These are phyloP conservation scores for Hygrophorus russula DNA, from an alignment of 768 basidiomycete genomes.

Conservation along the genomic window DNA sequence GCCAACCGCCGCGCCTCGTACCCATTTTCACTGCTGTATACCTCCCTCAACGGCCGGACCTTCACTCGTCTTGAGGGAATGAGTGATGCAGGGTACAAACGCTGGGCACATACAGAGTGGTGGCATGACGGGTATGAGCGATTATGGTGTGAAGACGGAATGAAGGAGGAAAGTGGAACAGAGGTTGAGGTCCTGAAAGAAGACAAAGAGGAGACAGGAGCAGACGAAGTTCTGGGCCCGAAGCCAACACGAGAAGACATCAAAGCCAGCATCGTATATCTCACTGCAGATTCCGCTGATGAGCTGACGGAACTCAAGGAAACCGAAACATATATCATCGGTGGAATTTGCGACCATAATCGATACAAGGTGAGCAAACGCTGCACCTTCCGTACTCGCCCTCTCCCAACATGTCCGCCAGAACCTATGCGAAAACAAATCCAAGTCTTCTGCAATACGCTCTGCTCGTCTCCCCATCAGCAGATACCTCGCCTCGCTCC, in stretches of 20 bases:
- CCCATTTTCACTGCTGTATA: slow-evolving; percentile 71
- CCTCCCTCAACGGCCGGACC: slow-evolving; percentile 69
- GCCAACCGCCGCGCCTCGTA: slow-evolving; percentile 62
- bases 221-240: neutral
- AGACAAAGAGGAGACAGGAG: neutral
- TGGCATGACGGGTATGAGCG: slow-evolving; percentile 65
- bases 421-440: slow-evolving; percentile 87
- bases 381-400: slow-evolving; percentile 6
- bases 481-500: slow-evolving; percentile 72
- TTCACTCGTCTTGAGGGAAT: slow-evolving; percentile 51
- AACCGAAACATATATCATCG: slow-evolving; percentile 87
- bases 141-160: too few relatives aligned
- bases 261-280: slow-evolving; percentile 64
- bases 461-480: slow-evolving; percentile 92
- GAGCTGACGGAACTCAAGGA: slow-evolving; percentile 76
- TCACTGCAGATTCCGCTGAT: slow-evolving; percentile 88
- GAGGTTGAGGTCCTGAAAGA: neutral
- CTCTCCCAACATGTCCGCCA: slow-evolving; percentile 18
- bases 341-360: slow-evolving; percentile 93
- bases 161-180: too few relatives aligned
- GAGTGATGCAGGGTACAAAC: slow-evolving; percentile 55
- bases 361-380: slow-evolving; percentile 66
- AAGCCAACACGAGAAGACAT: neutral
- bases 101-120: slow-evolving; percentile 82
- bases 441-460: slow-evolving; percentile 57